Conservation (phyloP, 2,329 filamentous ascomycete genomes). For the Botrytis fragariae region DNA sequence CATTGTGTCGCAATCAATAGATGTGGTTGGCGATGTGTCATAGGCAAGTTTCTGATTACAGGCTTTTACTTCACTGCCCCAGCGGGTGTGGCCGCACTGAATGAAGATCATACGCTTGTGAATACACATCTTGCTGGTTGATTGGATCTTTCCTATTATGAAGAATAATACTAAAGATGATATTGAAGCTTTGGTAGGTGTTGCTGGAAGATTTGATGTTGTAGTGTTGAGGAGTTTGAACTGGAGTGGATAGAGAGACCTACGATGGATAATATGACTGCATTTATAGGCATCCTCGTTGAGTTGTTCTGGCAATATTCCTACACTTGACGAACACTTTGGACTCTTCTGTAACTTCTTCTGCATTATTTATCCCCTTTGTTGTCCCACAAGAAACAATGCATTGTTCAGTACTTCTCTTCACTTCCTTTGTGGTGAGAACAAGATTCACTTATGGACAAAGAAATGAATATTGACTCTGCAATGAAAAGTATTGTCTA, state of each 20-base stretch:
- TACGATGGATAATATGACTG: neutral
- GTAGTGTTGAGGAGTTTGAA: neutral
- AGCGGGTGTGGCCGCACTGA: neutral
- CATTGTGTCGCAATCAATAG: constrained; percentile 6
- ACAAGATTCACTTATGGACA: neutral
- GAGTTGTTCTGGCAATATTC: neutral
- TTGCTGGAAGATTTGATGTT: neutral
- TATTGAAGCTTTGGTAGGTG: neutral
- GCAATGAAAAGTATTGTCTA: neutral
- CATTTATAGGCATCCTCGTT: neutral
- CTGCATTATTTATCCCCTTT: neutral
- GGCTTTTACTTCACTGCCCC: neutral
- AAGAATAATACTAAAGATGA: neutral
- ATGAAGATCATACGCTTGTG: neutral
- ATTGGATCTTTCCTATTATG: neutral
- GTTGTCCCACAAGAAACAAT: neutral
- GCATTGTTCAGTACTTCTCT: neutral
- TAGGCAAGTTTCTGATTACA: constrained; percentile 6
- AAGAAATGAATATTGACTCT: neutral
- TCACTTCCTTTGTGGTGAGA: neutral
- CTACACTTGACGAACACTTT: neutral
- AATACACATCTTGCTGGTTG: constrained; percentile 12
- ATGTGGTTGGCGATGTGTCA: neutral
- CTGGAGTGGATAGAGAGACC: neutral
- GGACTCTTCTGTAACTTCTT: neutral